Evolutionary conservation across 306 rosid species (phyloP), one percentile per base, ranked within the genome.

Genomic region (Pyrus communis): DNA sequence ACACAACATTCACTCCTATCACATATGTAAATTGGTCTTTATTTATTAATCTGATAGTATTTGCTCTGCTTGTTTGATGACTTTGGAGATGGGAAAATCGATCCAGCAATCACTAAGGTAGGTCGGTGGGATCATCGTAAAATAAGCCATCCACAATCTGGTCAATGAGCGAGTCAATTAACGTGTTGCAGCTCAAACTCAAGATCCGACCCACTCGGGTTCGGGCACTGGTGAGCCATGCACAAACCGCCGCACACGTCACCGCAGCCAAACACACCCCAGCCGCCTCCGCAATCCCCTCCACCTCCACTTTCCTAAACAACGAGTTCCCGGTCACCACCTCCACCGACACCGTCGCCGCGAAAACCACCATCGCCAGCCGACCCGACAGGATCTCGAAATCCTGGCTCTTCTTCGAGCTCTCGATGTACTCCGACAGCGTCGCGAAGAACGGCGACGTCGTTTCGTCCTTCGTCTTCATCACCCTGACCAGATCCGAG

Each of bases 341-440:
- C 75, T 95, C 96, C 73, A 63, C 58, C 12, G 93, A 85, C 70
- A 92, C 88, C 3, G 97, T 92, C 19, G 85, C 96, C 1, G 91
- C 97, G 79, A 95, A 95, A 38, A 92, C 91, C 49, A 92, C 99
- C 98, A 95, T 95, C n/a, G 98, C 98, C 17, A 95, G 90, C 23
- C 98, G 92, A 57, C 99, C 99, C 15, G 97, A 95, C 83, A 95
- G 82, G 84, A 81, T 92, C 79, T 95, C 99, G 67, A 95, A 95
- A 59, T 92, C 99, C 7, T 89, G 92, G 79, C 97, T 95, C 72
- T 86, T 91, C 87, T 84, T 88, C n/a, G 93, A 85, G 79, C 92
- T 95, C 59, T 95, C 96, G 1, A 95, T 88, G 40, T 95, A 95
- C 42, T 95, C 89, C 0, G 97, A 92, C 31, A 95, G 82, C 28